Evolutionary conservation across 192 early-diverging fungal genomes (phyloP).

Genomic region (Coemansia javaensis): DNA sequence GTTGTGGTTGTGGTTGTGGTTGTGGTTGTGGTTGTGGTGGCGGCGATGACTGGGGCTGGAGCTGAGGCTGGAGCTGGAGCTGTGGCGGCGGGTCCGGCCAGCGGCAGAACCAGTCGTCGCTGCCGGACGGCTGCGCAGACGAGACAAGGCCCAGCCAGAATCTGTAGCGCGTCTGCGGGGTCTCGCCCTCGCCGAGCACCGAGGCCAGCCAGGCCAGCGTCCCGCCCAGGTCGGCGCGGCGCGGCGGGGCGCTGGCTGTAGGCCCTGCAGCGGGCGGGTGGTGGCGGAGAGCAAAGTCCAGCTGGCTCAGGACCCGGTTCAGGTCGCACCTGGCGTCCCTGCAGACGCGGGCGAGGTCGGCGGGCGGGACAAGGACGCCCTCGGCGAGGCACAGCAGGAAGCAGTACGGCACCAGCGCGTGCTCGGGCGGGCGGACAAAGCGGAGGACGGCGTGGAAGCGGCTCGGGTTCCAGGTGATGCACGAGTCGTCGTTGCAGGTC

Average conservation of each 20-base stretch:
- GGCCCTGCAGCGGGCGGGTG: no score
- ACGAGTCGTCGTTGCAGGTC: conserved; percentile 57
- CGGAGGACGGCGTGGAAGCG: conserved; percentile 30
- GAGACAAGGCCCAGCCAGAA: conserved; percentile 29
- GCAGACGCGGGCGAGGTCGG: conserved; percentile 15
- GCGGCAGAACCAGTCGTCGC: conserved; percentile 5
- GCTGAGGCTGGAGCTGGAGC: no score
- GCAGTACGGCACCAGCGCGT: conserved; percentile 34
- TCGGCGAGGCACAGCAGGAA: conserved; percentile 42
- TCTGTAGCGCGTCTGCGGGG: conserved; percentile 22
- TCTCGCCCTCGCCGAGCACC: conserved; percentile 17
- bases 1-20: no score
- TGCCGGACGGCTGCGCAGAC: conserved; percentile 10
- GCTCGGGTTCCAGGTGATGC: conserved; percentile 28
- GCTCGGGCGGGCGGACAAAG: conserved; percentile 27
- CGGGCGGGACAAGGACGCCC: conserved; percentile 18
- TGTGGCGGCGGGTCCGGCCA: conserved; percentile 33
- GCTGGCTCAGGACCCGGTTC: conserved; percentile 28
- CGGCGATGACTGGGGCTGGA: no score
- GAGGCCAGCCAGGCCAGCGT: conserved; percentile 28
- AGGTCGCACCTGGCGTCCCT: conserved; percentile 18
- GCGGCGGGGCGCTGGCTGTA: no score
- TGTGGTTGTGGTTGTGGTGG: no score
- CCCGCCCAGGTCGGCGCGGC: conserved; percentile 16
- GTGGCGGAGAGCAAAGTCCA: conserved; percentile 18